phyloP scores from a whole-genome alignment of 495 filamentous ascomycete genomes.

The Symbiotaphrina buchneri region DNA sequence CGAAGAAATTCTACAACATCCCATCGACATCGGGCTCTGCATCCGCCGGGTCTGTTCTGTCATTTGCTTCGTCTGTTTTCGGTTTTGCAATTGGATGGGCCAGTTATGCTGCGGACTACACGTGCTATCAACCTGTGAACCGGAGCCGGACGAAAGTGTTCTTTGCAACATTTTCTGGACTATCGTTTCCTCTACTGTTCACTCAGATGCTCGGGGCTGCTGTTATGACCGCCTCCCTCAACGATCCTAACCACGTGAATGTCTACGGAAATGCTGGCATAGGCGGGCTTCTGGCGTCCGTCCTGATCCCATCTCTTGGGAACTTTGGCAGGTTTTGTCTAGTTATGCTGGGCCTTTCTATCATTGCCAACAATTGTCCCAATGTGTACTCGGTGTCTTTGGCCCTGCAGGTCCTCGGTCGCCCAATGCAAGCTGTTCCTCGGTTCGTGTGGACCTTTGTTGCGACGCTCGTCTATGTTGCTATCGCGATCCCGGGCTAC shows the following conservation, averaged over 20 bases:
- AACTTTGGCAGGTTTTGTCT: constrained; percentile 68
- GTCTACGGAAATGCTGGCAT: constrained; percentile 39
- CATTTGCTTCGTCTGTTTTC: constrained; percentile 50
- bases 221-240: constrained; percentile 35
- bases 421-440: constrained; percentile 41
- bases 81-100: constrained; percentile 71
- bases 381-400: constrained; percentile 70
- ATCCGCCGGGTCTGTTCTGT: constrained; percentile 43
- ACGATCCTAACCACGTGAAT: constrained; percentile 29
- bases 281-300: constrained; percentile 47
- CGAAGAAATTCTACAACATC: constrained; percentile 36
- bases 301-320: constrained; percentile 42
- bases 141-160: constrained; percentile 39
- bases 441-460: constrained; percentile 58
- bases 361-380: constrained; percentile 75
- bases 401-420: constrained; percentile 47
- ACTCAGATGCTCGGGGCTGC: constrained; percentile 63
- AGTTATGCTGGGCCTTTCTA: constrained; percentile 55
- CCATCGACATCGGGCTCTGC: constrained; percentile 36
- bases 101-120: constrained; percentile 62
- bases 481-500: constrained; percentile 61
- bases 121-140: constrained; percentile 51
- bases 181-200: constrained; percentile 53
- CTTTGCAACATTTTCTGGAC: constrained; percentile 42
- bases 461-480: constrained; percentile 45